These are phyloP conservation scores for Venturiaceae sp. DNA, from an alignment of 2,329 filamentous ascomycete species.

Conservation along the genomic window DNA sequence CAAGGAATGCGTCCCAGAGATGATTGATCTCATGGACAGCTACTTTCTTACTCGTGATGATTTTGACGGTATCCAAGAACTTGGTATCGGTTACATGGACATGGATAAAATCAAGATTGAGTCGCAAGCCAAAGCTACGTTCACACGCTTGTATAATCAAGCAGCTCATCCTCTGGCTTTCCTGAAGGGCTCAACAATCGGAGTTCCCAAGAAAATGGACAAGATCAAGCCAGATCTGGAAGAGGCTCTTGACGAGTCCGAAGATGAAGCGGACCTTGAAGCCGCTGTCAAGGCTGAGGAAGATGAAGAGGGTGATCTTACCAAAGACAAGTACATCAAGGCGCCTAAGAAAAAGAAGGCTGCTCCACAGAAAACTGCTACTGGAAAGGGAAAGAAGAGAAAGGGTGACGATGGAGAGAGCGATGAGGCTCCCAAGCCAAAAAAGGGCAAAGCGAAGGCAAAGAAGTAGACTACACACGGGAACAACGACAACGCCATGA, in stretches of 20 bases:
- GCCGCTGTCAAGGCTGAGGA: slow-evolving; percentile 60
- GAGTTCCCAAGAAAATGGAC: slow-evolving; percentile 59
- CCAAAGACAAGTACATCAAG: slow-evolving; percentile 95
- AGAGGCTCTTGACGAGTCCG: slow-evolving; percentile 89
- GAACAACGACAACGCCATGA: neutral
- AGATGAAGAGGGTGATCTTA: slow-evolving; percentile 71
- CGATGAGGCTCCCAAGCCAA: slow-evolving; percentile 37
- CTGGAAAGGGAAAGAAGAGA: slow-evolving; percentile 35
- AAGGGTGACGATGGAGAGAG: slow-evolving; percentile 26
- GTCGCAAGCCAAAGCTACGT: slow-evolving; percentile 74
- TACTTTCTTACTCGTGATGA: slow-evolving; percentile 94
- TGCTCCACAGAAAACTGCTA: slow-evolving; percentile 27
- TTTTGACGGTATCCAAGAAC: slow-evolving; percentile 84
- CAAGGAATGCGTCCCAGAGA: slow-evolving; percentile 68
- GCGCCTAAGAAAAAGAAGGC: slow-evolving; percentile 67
- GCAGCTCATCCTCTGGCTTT: slow-evolving; percentile 86
- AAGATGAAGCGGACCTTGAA: slow-evolving; percentile 47
- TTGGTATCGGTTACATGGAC: slow-evolving; percentile 78
- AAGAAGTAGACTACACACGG: slow-evolving; percentile 20
- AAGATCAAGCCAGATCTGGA: slow-evolving; percentile 85
- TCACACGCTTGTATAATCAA: slow-evolving; percentile 83
- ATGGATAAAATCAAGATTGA: slow-evolving; percentile 70
- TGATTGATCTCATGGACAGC: slow-evolving; percentile 94
- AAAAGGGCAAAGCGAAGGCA: slow-evolving; percentile 38
- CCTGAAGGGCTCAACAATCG: slow-evolving; percentile 77